Evolutionary conservation across 2,329 filamentous ascomycete genomes (phyloP).

Genomic region (Arthrobotrys entomopaga): DNA sequence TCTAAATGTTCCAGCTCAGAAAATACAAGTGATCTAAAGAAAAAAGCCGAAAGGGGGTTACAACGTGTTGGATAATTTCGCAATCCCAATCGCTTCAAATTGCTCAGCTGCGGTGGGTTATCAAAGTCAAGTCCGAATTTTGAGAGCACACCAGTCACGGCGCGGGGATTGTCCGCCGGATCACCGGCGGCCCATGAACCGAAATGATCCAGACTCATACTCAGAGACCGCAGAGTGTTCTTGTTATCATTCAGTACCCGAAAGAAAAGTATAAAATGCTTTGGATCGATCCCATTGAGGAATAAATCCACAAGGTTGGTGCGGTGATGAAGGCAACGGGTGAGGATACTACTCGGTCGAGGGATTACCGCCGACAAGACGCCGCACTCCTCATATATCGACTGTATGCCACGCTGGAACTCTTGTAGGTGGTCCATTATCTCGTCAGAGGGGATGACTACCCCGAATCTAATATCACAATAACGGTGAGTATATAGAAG

Average conservation of each 20-base stretch:
- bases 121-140: slow-evolving; percentile 4
- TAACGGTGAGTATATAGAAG: neutral
- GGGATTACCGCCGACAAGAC: neutral
- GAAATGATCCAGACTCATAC: neutral
- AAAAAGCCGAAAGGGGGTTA: neutral
- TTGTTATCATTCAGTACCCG: neutral
- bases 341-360: neutral
- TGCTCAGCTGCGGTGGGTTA: neutral
- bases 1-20: slow-evolving; percentile 3
- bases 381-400: neutral
- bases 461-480: neutral
- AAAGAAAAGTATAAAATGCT: neutral
- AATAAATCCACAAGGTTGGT: neutral
- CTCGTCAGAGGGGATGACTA: neutral
- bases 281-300: neutral
- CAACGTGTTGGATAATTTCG: neutral
- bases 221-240: neutral
- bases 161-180: neutral
- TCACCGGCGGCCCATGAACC: neutral
- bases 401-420: neutral
- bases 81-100: neutral
- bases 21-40: neutral
- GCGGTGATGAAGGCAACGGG: neutral
- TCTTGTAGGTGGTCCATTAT: slow-evolving; percentile 3
- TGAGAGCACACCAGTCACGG: neutral